Evolutionary conservation across 306 rosid genomes (phyloP), one percentile per base, ranked within the genome.

Genomic region (Cicer pinnatifidum): DNA sequence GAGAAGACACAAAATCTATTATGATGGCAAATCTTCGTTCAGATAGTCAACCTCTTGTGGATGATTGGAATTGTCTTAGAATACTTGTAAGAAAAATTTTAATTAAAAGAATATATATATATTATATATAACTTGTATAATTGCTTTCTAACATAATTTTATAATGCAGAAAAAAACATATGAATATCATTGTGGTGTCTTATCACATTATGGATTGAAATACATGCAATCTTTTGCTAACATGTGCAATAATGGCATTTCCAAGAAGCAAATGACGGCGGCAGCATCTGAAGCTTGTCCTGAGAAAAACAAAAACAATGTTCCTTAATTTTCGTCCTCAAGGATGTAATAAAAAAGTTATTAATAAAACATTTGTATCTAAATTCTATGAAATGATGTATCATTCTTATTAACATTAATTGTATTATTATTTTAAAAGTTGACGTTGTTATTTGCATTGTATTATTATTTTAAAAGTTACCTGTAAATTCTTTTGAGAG

Each of bases 31-130:
- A 54, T 12, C 84, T 85, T 63, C 77, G 89, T 71, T 76, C 82
- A 3, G 20, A 56, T 0, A 87, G 89, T 8, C 82, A 82, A 9
- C 77, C 92, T 19, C 78, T 85, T 9, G 89, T 88, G 1, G 86
- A 88, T 54, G 91, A 88, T 69, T 90, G 92, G 96, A 77, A 82
- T 58, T 88, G 92, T 75, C 64, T 86, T 11, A 86, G 71, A 83
- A 78, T 50, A 57, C 77, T 84, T 56, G 89, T 89, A 80, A 85
- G 85, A 48, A 20, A 0, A 19, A 67, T 20, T 19, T 9, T 56
- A 0, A 1, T 6, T 15, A 11, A 17, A 17, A 17, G 19, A 17
- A 17, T 17, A 17, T 17, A 17, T 48, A 7, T 4, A 48, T 48
- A 15, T 23, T 20, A 20, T 1, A 20, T 23, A 2, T 23, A 23